phyloP scores from a whole-genome alignment of 306 rosid species.

The Vigna hirtella region DNA sequence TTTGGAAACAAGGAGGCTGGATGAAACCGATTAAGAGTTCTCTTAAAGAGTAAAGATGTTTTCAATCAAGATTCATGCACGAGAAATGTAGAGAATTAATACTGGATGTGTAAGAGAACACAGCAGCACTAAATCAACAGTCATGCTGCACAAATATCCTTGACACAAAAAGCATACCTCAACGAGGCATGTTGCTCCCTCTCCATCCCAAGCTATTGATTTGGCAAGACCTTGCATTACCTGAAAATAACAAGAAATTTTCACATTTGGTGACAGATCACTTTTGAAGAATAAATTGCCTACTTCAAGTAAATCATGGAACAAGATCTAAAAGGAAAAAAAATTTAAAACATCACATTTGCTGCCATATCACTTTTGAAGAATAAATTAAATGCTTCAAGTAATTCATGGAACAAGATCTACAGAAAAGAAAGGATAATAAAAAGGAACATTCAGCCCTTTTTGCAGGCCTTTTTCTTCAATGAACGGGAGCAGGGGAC shows the following conservation, averaged over 20 bases:
- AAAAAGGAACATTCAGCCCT: slow-evolving; percentile 26
- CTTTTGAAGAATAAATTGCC: slow-evolving; percentile 29
- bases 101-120: slow-evolving; percentile 19
- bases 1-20: background rate
- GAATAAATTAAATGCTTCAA: slow-evolving; percentile 26
- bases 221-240: slow-evolving; percentile 99
- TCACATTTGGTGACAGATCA: background rate
- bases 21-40: background rate
- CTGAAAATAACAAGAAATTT: slow-evolving; percentile 50
- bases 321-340: slow-evolving; percentile 13
- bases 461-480: background rate
- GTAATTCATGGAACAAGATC: slow-evolving; percentile 24
- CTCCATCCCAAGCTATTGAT: slow-evolving; percentile 98
- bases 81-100: slow-evolving; percentile 11
- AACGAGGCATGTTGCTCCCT: slow-evolving; percentile 97
- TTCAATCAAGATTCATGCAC: slow-evolving; percentile 33
- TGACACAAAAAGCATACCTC: slow-evolving; percentile 67
- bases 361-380: slow-evolving; percentile 9
- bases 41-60: background rate
- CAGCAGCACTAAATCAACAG: slow-evolving; percentile 11
- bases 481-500: background rate
- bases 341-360: slow-evolving; percentile 7
- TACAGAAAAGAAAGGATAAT: background rate
- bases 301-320: slow-evolving; percentile 7
- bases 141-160: slow-evolving; percentile 31